Base-by-base conservation (phyloP, 2,329 filamentous ascomycete genomes). In the Aspergillus hortae region DNA sequence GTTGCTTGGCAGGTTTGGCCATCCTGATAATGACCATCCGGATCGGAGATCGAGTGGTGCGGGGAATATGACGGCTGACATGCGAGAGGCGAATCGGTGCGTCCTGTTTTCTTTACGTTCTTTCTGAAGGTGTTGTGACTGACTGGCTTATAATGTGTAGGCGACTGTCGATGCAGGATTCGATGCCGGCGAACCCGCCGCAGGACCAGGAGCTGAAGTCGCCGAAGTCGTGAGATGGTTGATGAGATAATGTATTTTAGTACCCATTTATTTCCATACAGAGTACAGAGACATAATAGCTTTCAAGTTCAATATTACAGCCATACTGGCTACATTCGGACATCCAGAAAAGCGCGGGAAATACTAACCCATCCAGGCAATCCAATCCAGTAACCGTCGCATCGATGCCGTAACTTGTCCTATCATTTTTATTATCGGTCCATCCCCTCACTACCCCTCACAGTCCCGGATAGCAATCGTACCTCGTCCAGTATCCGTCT, bases 1-100 rank as follows among this genome's bases (percentile, higher is more conserved):
- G 1, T 82, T 83, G 2, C 78, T 85, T 60, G 53, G 53, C 3
- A 56, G 45, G 14, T 56, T 57, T 23, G 55, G 55, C 2, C 53
- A 50, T 6, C 25, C 55, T 6, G 47, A 55, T 10, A 51, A 57
- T 40, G 55, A 57, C 30, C 55, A 57, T 27, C 55, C 55, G 11
- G 55, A 57, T 40, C 46, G 55, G 45, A 47, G 48, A 44, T 51
- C 53, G 9, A 57, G 53, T 19, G 55, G 55, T 14, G 55, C 55
- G 23, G 53, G 53, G 11, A 57, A 57, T 10, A 56, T 57, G 55
- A 48, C 50, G 12, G 73, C 77, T 27, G 79, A 70, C 2, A 52
- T 82, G n/a, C 77, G 76, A 2, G 65, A 56, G 33, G 11, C 17
- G 19, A 42, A 42, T 10, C n/a, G 17, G 40, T 42, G 17, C 17